A percentile compares a stretch with the other conserved stretches of the same genome.
phyloP scores from a whole-genome alignment of 495 filamentous ascomycete species.

The Parachaetomium inaequale region DNA sequence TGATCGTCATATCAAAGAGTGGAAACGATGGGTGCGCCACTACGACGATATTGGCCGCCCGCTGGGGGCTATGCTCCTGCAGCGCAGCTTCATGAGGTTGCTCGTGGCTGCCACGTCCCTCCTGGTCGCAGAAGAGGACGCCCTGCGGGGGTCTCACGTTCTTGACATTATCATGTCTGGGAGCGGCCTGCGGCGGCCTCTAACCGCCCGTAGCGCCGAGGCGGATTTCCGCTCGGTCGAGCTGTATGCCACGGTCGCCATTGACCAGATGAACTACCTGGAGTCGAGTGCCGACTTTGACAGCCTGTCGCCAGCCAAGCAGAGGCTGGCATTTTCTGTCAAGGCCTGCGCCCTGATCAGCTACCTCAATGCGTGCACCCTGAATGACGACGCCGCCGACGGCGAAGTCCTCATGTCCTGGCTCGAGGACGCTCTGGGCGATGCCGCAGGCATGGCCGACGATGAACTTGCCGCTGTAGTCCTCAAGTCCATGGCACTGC shows the following conservation, averaged over 20 bases:
- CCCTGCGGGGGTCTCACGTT: constrained; percentile 59
- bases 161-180: constrained; percentile 71
- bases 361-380: constrained; percentile 76
- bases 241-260: constrained; percentile 66
- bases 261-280: constrained; percentile 77
- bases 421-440: constrained; percentile 74
- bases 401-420: constrained; percentile 77
- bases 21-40: constrained; percentile 77
- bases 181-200: constrained; percentile 34
- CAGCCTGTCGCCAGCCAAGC: constrained; percentile 80
- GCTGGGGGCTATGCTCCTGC: constrained; percentile 86
- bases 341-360: constrained; percentile 78
- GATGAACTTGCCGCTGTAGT: constrained; percentile 67
- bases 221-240: constrained; percentile 59
- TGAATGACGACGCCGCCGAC: constrained; percentile 77
- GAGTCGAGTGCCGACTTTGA: constrained; percentile 88
- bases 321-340: constrained; percentile 77
- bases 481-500: constrained; percentile 75
- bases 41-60: constrained; percentile 77
- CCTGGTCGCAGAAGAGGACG: constrained; percentile 58
- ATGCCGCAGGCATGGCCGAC: constrained; percentile 77
- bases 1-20: constrained; percentile 58
- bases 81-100: constrained; percentile 79
- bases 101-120: constrained; percentile 73
- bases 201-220: constrained; percentile 40